phyloP scores from a whole-genome alignment of 2,329 filamentous ascomycete genomes.

The Calonectria leucothoes region DNA sequence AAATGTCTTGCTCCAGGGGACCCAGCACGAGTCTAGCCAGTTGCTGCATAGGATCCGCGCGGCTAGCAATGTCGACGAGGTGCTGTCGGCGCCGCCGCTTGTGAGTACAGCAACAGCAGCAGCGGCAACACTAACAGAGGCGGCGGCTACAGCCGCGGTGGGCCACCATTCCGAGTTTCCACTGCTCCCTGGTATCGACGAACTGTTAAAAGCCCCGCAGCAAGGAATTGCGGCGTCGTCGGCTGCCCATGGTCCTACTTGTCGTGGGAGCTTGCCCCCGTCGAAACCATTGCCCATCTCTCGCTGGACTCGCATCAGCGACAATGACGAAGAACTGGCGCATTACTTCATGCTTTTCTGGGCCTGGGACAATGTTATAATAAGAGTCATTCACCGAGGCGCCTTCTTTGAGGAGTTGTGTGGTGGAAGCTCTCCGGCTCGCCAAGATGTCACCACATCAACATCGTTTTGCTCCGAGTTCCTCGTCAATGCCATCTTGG shows the following conservation, averaged over 20 bases:
- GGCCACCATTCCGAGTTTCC: too few relatives aligned
- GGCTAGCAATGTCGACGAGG: neutral
- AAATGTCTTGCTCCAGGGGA: neutral
- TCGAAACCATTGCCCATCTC: conserved; percentile 23
- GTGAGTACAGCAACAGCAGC: neutral
- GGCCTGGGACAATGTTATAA: conserved; percentile 37
- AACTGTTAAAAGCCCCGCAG: too few relatives aligned
- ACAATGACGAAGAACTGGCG: conserved; percentile 27
- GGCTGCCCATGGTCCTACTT: too few relatives aligned
- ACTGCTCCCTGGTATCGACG: too few relatives aligned
- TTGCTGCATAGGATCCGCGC: neutral
- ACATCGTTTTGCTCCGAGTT: conserved; percentile 34
- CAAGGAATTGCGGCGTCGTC: too few relatives aligned
- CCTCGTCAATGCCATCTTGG: conserved; percentile 37
- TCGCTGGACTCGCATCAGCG: conserved; percentile 31
- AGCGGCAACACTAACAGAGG: neutral
- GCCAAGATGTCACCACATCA: too few relatives aligned
- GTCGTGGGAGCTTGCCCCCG: too few relatives aligned
- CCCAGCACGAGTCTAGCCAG: neutral
- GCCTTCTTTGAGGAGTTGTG: conserved; percentile 29
- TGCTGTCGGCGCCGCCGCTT: neutral
- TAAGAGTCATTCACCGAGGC: conserved; percentile 26
- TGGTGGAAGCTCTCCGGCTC: neutral
- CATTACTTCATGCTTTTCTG: conserved; percentile 36
- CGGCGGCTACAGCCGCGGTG: too few relatives aligned